Evolutionary conservation across 2,329 filamentous ascomycete genomes (phyloP).

Genomic region (Colletotrichum agaves): DNA sequence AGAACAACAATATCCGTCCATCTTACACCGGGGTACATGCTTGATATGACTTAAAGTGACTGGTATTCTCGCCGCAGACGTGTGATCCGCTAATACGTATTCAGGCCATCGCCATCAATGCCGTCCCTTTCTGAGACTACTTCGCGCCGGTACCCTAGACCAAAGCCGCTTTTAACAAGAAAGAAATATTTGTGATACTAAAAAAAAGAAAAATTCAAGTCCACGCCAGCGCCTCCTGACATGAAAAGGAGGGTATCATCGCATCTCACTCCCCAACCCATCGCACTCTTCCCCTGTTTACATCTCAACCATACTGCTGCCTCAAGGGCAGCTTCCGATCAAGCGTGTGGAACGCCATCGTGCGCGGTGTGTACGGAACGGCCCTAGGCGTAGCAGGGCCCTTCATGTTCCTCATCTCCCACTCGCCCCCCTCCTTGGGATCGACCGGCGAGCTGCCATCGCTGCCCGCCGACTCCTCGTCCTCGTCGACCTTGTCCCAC

Average conservation of each 20-base stretch:
- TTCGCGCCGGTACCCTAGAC: neutral
- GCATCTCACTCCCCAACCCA: neutral
- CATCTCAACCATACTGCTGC: slow-evolving; percentile 42
- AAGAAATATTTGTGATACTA: neutral
- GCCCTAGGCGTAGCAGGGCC: slow-evolving; percentile 48
- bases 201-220: neutral
- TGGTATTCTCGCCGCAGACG: neutral
- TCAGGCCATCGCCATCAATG: neutral
- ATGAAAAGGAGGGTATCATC: neutral
- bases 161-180: neutral
- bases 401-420: slow-evolving; percentile 68
- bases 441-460: slow-evolving; percentile 46
- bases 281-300: no score
- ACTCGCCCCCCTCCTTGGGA: slow-evolving; percentile 54
- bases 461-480: slow-evolving; percentile 43
- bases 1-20: no score
- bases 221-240: neutral
- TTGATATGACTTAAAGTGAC: no score
- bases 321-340: slow-evolving; percentile 67
- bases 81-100: neutral
- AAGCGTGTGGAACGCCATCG: slow-evolving; percentile 73
- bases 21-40: no score
- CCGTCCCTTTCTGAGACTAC: neutral
- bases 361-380: slow-evolving; percentile 71
- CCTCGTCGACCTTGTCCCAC: slow-evolving; percentile 60